Evolutionary conservation across 306 rosid genomes (phyloP).

Genomic region (Hippophae rhamnoides): DNA sequence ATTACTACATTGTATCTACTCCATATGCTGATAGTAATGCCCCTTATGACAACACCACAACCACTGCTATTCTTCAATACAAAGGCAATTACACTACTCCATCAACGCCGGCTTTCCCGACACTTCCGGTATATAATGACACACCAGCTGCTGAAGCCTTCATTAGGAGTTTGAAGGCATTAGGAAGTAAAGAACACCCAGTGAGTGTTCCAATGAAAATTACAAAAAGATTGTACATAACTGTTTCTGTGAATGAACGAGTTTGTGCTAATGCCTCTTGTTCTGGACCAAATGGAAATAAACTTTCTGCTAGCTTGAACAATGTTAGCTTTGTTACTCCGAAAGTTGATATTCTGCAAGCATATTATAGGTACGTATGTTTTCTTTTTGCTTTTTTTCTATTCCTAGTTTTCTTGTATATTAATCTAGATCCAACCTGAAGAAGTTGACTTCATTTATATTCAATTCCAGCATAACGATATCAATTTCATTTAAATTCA

Average conservation of each 20-base stretch:
- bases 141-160: slow-evolving; percentile 20
- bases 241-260: slow-evolving; percentile 27
- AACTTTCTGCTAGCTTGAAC: slow-evolving; percentile 38
- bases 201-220: slow-evolving; percentile 26
- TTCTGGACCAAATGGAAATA: slow-evolving; percentile 33
- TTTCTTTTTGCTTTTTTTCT: too few species aligned
- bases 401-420: too few species aligned
- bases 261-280: slow-evolving; percentile 28
- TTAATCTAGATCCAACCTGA: too few species aligned
- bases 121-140: slow-evolving; percentile 26
- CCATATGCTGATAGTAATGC: neutral
- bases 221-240: slow-evolving; percentile 15
- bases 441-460: too few species aligned
- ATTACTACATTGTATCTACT: neutral
- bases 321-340: slow-evolving; percentile 43
- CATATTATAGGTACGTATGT: slow-evolving; percentile 33
- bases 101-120: slow-evolving; percentile 1
- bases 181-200: slow-evolving; percentile 23
- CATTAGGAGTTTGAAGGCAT: slow-evolving; percentile 20
- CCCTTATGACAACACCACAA: slow-evolving; percentile 25
- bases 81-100: neutral
- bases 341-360: slow-evolving; percentile 28
- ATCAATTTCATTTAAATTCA: too few species aligned
- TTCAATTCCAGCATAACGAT: too few species aligned
- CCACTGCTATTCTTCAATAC: slow-evolving; percentile 41